Evolutionary conservation across 345 rosid species (phyloP), one percentile per base, ranked within the genome.

Genomic region (Sapria himalayana): DNA sequence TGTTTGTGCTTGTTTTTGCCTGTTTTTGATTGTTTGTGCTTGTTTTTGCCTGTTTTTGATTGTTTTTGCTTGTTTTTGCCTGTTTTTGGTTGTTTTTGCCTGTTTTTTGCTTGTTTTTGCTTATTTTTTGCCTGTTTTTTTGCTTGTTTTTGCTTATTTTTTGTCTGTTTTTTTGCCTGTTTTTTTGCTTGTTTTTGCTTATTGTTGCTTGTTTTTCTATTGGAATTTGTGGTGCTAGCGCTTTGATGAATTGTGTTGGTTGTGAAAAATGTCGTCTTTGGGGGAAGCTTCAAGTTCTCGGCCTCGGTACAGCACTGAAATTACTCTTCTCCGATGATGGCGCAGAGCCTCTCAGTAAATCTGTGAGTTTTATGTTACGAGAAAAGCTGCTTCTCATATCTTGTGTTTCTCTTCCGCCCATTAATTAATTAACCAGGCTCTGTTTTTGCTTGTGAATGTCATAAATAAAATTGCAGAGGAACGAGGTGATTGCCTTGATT

Each of bases 241-340:
- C 91, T 2, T 38, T 82, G 50, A 89, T 89, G 95, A 93, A 89
- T 60, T 86, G 97, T 56, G 69, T 86, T 27, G 94, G 98, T 24
- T 89, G 98, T 59, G 98, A 89, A 62, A 89, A 82, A 56, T 89
- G 98, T 49, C 72, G 95, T 38, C 72, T 89, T 27, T 89, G 98
- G 98, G 97, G 94, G 46, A 86, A 86, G 52, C 94, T 86, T 60
- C 97, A 86, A 71, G 70, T 78, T 71, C 81, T 78, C 11, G 97
- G 97, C 33, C 89, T 81, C 31, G 97, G 94, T 27, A 78, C 94
- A 22, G 94, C 92, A n/a, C 52, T 81, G 59, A 78, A 89, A 50
- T 76, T 89, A 57, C 71, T 89, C 12, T 89, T 89, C 64, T 74
- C 93, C 20, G 91, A 58, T 38, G 63, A 82, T 48, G 85, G 78